Percentiles rank a stretch among this genome's conserved stretches.
phyloP scores from a whole-genome alignment of 2,329 filamentous ascomycete species.

The Dryadomyces quercus-mongolicae region DNA sequence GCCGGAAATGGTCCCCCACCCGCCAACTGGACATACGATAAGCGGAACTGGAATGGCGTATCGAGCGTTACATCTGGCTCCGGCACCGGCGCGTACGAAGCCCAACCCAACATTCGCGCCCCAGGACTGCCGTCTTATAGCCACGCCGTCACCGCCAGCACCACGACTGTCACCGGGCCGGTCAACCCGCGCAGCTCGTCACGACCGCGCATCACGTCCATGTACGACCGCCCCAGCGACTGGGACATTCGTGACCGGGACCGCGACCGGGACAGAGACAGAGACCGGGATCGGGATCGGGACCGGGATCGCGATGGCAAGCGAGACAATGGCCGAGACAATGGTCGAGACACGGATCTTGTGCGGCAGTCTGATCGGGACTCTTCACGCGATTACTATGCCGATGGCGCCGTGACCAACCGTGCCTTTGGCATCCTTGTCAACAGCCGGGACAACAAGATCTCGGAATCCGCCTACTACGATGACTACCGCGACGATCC shows the following conservation, averaged over 20 bases:
- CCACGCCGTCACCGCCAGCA: neutral
- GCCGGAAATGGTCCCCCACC: constrained; percentile 45
- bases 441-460: constrained; percentile 11
- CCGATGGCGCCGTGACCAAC: constrained; percentile 9
- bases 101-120: constrained; percentile 14
- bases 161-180: constrained; percentile 2
- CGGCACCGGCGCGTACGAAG: constrained; percentile 26
- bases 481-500: neutral
- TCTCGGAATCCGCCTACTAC: neutral
- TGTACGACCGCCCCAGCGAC: constrained; percentile 27
- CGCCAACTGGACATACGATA: constrained; percentile 59
- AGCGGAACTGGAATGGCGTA: constrained; percentile 37
- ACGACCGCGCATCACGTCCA: constrained; percentile 19
- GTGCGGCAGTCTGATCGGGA: constrained; percentile 9
- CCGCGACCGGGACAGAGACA: constrained; percentile 13
- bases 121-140: neutral
- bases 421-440: constrained; percentile 9
- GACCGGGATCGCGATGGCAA: constrained; percentile 24
- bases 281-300: constrained; percentile 19
- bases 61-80: constrained; percentile 10
- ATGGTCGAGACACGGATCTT: constrained; percentile 14
- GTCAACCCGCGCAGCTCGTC: constrained; percentile 13
- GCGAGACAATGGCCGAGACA: constrained; percentile 11
- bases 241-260: constrained; percentile 29
- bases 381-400: constrained; percentile 9